A percentile compares a stretch with the other conserved stretches of the same genome.
Evolutionary conservation across 495 filamentous ascomycete species (phyloP).

Genomic region (Penicillium bialowiezense): DNA sequence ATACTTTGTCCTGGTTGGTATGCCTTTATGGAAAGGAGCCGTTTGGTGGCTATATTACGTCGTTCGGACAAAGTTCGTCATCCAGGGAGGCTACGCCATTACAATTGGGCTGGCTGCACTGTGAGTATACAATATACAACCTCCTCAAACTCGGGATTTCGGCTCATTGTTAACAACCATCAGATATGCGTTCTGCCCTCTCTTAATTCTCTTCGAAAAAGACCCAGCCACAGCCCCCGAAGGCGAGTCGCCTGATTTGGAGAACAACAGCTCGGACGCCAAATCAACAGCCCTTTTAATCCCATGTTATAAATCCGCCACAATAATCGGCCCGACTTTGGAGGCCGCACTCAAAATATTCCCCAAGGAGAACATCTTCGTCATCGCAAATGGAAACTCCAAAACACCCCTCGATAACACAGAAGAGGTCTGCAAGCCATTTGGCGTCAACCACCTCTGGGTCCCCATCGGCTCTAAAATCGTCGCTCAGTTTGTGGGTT

Average conservation of each 20-base stretch:
- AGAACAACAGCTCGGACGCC: conserved; percentile 15
- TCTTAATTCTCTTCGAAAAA: conserved; percentile 37
- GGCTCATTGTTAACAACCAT: background rate
- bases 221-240: conserved; percentile 16
- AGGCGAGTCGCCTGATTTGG: conserved; percentile 6
- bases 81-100: conserved; percentile 35
- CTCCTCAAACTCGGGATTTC: no score
- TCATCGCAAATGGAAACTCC: conserved; percentile 44
- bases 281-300: conserved; percentile 44
- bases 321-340: conserved; percentile 40
- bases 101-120: conserved; percentile 31
- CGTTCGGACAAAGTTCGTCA: conserved; percentile 33
- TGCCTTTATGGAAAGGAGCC: conserved; percentile 41
- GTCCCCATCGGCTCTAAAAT: conserved; percentile 42
- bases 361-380: conserved; percentile 41
- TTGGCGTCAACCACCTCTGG: conserved; percentile 41
- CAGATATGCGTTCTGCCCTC: conserved; percentile 39
- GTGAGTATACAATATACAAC: conserved; percentile 24
- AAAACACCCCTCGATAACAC: conserved; percentile 40
- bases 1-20: conserved; percentile 40
- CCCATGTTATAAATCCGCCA: conserved; percentile 46
- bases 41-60: conserved; percentile 42
- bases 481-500: conserved; percentile 47
- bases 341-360: conserved; percentile 46
- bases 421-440: conserved; percentile 42